phyloP scores from a whole-genome alignment of 139 green algal species.

The Tetraselmis chui region DNA sequence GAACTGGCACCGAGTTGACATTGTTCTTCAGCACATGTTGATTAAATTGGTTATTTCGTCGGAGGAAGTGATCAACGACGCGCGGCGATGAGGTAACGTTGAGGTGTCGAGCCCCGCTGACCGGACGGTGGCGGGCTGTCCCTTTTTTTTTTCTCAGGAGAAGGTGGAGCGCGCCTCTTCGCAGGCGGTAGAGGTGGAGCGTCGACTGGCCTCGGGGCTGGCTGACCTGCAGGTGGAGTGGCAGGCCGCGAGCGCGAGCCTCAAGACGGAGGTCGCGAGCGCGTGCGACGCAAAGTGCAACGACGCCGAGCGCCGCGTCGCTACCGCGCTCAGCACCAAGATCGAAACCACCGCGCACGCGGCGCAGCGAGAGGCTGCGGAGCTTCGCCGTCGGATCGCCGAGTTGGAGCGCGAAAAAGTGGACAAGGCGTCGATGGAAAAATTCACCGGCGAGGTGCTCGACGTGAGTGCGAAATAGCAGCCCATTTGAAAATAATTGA shows the following conservation, averaged over 20 bases:
- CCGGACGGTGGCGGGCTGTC: too few species aligned
- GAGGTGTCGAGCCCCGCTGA: too few species aligned
- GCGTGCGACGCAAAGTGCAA: neutral
- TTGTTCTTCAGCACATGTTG: too few species aligned
- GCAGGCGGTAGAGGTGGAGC: neutral
- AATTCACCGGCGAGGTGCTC: neutral
- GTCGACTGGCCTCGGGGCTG: neutral
- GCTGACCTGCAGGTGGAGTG: neutral
- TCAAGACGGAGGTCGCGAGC: neutral
- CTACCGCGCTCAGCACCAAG: neutral
- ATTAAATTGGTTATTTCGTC: too few species aligned
- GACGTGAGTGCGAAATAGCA: neutral
- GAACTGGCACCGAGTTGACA: too few species aligned
- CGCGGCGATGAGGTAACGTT: too few species aligned
- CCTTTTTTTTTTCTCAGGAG: too few species aligned
- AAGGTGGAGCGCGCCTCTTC: neutral
- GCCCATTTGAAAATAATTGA: too few species aligned
- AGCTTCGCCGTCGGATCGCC: neutral
- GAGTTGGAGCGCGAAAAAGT: neutral
- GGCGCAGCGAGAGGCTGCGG: neutral
- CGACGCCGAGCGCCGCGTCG: neutral
- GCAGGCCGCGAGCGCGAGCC: neutral
- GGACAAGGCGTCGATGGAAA: neutral
- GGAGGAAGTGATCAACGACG: too few species aligned
- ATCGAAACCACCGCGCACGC: neutral